Evolutionary conservation across 208 protist genomes (phyloP).

Genomic region (Trypanosoma melophagium): DNA sequence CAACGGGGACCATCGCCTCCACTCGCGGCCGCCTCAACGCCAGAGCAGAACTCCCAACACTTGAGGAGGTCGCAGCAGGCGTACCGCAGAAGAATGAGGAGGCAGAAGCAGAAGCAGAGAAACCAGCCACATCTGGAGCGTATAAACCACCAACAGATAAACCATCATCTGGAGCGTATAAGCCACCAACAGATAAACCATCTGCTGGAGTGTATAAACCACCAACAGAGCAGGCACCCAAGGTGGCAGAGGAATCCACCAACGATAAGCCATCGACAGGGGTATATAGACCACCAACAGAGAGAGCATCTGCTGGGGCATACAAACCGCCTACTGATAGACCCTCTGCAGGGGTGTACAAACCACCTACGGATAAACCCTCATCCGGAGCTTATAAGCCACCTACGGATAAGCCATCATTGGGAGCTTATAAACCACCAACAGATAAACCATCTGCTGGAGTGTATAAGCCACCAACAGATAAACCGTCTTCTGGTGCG

Average conservation of each 20-base stretch:
- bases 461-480: constrained; percentile 41
- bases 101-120: neutral
- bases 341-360: constrained; percentile 24
- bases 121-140: constrained; percentile 8
- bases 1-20: constrained; percentile 54
- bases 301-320: constrained; percentile 18
- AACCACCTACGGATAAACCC: constrained; percentile 27
- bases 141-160: constrained; percentile 39
- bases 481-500: constrained; percentile 39
- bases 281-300: constrained; percentile 27
- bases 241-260: constrained; percentile 15
- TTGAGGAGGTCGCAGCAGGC: constrained; percentile 51
- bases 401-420: constrained; percentile 20
- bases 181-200: constrained; percentile 27
- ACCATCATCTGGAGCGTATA: constrained; percentile 20
- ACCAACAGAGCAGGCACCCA: constrained; percentile 25
- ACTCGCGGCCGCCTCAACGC: constrained; percentile 27
- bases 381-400: constrained; percentile 21
- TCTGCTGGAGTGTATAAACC: constrained; percentile 28
- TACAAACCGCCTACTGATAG: constrained; percentile 31
- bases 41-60: constrained; percentile 55
- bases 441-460: constrained; percentile 26
- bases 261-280: constrained; percentile 24
- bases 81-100: constrained; percentile 32
- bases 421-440: constrained; percentile 28